A percentile compares a stretch with the other conserved stretches of the same genome.
These are phyloP conservation scores for Erodium trifolium DNA, from an alignment of 441 rosid genomes.

Conservation along the genomic window DNA sequence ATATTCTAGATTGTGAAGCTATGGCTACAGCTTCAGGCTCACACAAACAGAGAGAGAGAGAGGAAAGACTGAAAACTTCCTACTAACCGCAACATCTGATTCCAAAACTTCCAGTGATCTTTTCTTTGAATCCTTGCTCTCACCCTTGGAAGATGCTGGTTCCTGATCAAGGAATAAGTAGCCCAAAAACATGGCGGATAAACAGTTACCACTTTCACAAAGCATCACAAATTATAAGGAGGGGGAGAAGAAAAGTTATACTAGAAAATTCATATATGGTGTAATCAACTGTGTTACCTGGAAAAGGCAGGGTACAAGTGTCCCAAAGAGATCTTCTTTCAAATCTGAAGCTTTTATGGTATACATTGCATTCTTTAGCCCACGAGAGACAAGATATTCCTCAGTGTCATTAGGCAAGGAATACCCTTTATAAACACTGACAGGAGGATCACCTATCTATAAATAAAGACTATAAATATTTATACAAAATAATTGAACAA, in stretches of 20 bases:
- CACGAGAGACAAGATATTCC: constrained; percentile 54
- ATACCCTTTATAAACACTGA: constrained; percentile 70
- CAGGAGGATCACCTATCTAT: constrained; percentile 75
- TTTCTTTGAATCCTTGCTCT: constrained; percentile 30
- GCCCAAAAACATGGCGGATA: not conserved
- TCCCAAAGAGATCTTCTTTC: constrained; percentile 63
- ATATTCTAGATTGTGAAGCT: constrained; percentile 10
- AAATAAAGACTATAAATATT: constrained; percentile 1
- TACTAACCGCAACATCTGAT: constrained; percentile 26
- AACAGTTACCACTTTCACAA: not conserved
- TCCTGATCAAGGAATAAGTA: constrained; percentile 29
- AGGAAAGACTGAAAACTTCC: constrained; percentile 4
- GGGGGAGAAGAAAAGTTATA: constrained; percentile 7
- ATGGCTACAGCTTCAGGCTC: not conserved
- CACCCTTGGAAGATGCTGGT: constrained; percentile 34
- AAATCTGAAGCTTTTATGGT: constrained; percentile 56
- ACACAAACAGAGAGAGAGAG: not conserved
- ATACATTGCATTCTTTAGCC: constrained; percentile 66
- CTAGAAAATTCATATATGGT: not conserved
- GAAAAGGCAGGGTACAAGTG: constrained; percentile 54
- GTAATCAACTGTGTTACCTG: constrained; percentile 33
- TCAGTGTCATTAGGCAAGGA: constrained; percentile 43
- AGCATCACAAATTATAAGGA: not conserved
- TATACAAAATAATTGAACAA: not conserved
- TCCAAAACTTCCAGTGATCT: constrained; percentile 30